A percentile compares a stretch with the other conserved stretches of the same genome.
Evolutionary conservation across 1,284 basidiomycete genomes (phyloP).

Genomic region (Inonotus hispidus): DNA sequence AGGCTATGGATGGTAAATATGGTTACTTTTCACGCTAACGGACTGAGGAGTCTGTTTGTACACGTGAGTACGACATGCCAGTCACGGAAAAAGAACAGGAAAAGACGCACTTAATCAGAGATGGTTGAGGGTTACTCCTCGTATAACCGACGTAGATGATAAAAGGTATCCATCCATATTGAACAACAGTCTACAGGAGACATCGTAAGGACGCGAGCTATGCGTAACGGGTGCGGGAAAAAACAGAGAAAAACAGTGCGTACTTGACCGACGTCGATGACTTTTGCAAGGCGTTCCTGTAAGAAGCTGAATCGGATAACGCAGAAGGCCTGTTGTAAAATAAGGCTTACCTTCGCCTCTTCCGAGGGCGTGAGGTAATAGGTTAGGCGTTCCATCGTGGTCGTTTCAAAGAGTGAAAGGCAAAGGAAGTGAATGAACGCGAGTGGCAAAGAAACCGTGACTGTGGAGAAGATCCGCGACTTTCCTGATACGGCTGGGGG

Average conservation of each 20-base stretch:
- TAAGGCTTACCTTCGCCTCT: constrained; percentile 63
- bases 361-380: constrained; percentile 43
- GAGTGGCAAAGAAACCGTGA: background rate
- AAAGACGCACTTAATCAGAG: constrained; percentile 81
- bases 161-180: constrained; percentile 91
- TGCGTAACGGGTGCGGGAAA: background rate
- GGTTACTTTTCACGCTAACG: constrained; percentile 61
- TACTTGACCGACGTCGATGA: constrained; percentile 75
- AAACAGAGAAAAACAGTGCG: constrained; percentile 28
- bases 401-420: constrained; percentile 25
- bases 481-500: constrained; percentile 29
- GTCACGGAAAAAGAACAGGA: constrained; percentile 5
- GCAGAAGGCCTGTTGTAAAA: background rate
- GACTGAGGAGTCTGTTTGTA: constrained; percentile 74
- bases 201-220: constrained; percentile 9
- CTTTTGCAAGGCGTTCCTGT: constrained; percentile 76
- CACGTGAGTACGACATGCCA: constrained; percentile 10
- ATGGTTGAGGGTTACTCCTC: constrained; percentile 85
- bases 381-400: constrained; percentile 48
- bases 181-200: constrained; percentile 66
- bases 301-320: constrained; percentile 5
- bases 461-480: constrained; percentile 5
- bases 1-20: constrained; percentile 18
- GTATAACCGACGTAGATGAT: constrained; percentile 93
- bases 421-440: constrained; percentile 15